Conservation (phyloP, 108 stramenopile genomes). For the Stephanodiscus triporus region DNA sequence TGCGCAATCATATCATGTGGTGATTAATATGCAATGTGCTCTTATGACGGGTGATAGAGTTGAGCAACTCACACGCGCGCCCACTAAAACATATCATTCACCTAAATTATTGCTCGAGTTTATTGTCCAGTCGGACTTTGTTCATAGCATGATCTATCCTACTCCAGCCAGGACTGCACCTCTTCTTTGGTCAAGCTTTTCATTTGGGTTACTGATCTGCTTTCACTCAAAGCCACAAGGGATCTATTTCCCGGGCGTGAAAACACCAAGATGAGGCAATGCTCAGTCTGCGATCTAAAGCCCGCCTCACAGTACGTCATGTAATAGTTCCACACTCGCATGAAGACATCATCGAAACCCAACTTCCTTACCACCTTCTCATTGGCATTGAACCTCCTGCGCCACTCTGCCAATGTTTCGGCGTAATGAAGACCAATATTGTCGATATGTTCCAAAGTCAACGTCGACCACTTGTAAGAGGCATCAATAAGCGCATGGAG, state of each 20-base stretch:
- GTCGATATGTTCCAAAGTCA: constrained; percentile 87
- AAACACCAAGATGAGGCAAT: constrained; percentile 83
- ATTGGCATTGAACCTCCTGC: constrained; percentile 87
- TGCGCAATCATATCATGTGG: too few species aligned
- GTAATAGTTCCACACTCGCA: constrained; percentile 97
- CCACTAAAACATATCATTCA: too few species aligned
- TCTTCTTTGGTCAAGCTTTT: constrained; percentile 57
- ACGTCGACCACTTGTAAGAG: constrained; percentile 71
- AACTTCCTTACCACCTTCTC: constrained; percentile 63
- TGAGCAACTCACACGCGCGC: too few species aligned
- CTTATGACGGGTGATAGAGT: too few species aligned
- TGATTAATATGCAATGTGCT: too few species aligned
- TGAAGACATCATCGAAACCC: constrained; percentile 94
- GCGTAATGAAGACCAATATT: constrained; percentile 97
- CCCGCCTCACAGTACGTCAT: constrained; percentile 96
- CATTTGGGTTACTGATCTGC: constrained; percentile 65
- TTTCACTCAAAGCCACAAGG: constrained; percentile 65
- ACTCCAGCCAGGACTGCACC: constrained; percentile 56
- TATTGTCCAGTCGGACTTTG: too few species aligned
- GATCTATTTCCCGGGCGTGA: constrained; percentile 69
- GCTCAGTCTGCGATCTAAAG: constrained; percentile 79
- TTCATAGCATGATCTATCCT: neutral
- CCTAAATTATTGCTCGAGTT: neutral
- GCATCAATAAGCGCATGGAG: constrained; percentile 89
- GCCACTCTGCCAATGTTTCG: constrained; percentile 93